Percentiles rank a stretch among this genome's conserved stretches.
Conservation (phyloP, 805 yeast genomes). For the Ogataea pini region DNA sequence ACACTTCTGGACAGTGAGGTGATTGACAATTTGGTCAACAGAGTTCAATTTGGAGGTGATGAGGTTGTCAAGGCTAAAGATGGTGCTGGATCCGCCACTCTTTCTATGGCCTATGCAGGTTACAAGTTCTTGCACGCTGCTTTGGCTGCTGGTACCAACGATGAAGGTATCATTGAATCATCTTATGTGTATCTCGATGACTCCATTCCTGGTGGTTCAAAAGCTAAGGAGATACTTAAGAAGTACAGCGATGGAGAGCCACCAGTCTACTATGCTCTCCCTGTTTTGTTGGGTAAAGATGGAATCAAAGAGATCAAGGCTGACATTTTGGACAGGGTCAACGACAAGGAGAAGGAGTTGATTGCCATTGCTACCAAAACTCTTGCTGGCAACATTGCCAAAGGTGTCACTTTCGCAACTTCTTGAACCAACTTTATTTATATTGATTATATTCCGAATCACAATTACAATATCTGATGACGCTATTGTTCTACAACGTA, state of each 20-base stretch:
- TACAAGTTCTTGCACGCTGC: constrained; percentile 68
- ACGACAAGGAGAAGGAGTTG: constrained; percentile 55
- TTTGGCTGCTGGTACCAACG: constrained; percentile 64
- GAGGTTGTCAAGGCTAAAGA: constrained; percentile 94
- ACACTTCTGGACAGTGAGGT: constrained; percentile 36
- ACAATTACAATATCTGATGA: no score
- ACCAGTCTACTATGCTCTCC: constrained; percentile 59
- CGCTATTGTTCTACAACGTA: no score
- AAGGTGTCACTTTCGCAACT: constrained; percentile 45
- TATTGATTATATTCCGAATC: no score
- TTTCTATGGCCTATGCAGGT: constrained; percentile 95
- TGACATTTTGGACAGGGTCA: constrained; percentile 49
- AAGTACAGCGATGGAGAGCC: constrained; percentile 30
- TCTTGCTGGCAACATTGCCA: constrained; percentile 54
- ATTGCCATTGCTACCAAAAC: constrained; percentile 54
- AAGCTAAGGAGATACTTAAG: constrained; percentile 46
- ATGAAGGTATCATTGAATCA: constrained; percentile 64
- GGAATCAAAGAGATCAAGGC: constrained; percentile 62
- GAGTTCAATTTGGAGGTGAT: constrained; percentile 88
- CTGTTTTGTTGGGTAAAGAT: constrained; percentile 52
- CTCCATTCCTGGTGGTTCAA: constrained; percentile 51
- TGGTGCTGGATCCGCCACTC: constrained; percentile 93
- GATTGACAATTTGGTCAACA: constrained; percentile 61
- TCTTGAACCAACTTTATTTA: no score
- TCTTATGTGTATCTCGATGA: constrained; percentile 58